Percentiles rank a stretch among this genome's conserved stretches.
Conservation (phyloP, 192 early-diverging fungal species). For the Rhizophagus clarus region DNA sequence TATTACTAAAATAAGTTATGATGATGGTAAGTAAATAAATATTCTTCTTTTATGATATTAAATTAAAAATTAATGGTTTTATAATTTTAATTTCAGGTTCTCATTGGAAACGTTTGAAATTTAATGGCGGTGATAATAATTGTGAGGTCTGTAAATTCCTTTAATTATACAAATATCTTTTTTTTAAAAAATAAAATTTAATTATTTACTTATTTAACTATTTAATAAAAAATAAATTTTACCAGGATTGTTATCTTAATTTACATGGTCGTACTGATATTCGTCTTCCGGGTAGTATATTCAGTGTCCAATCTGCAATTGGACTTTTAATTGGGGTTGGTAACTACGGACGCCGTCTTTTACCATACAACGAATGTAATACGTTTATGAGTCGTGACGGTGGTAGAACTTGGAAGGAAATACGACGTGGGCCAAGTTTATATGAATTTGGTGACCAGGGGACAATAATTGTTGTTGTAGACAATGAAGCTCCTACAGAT, state of each 20-base stretch:
- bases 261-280: slow-evolving; percentile 77
- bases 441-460: slow-evolving; percentile 94
- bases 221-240: slow-evolving; percentile 6
- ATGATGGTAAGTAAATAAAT: slow-evolving; percentile 68
- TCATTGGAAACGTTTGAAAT: neutral
- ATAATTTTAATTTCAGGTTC: slow-evolving; percentile 3
- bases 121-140: neutral
- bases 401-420: slow-evolving; percentile 73
- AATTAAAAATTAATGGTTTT: neutral
- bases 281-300: slow-evolving; percentile 61
- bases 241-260: slow-evolving; percentile 70
- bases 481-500: slow-evolving; percentile 72
- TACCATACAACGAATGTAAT: slow-evolving; percentile 59
- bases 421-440: slow-evolving; percentile 64
- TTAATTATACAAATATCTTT: neutral
- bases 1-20: slow-evolving; percentile 80
- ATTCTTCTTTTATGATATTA: neutral
- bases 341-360: slow-evolving; percentile 73
- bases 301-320: slow-evolving; percentile 68
- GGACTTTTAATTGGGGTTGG: slow-evolving; percentile 92
- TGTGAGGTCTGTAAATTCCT: neutral
- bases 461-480: slow-evolving; percentile 74
- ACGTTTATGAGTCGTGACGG: slow-evolving; percentile 86
- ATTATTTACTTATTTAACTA: neutral
- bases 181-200: neutral